These are phyloP conservation scores for Citrus medica DNA, from an alignment of 345 rosid genomes.

Conservation along the genomic window DNA sequence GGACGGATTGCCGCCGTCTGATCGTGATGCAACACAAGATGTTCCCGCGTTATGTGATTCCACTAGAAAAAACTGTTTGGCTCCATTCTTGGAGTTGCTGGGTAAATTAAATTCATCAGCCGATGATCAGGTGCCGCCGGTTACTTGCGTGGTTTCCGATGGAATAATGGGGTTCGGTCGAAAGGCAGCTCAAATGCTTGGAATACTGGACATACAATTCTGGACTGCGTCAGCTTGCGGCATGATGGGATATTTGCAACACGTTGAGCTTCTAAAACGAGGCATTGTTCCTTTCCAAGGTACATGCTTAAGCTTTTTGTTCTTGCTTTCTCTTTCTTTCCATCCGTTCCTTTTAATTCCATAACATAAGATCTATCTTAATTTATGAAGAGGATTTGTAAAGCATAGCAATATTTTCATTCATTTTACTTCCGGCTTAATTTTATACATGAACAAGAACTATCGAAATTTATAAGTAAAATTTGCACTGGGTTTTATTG, in stretches of 20 bases:
- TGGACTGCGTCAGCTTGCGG: neutral
- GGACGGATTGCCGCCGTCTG: slow-evolving; percentile 16
- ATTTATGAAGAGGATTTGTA: too few relatives aligned
- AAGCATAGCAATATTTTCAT: too few relatives aligned
- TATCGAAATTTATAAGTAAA: too few relatives aligned
- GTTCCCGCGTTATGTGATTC: too few relatives aligned
- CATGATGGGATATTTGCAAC: neutral
- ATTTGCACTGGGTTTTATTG: too few relatives aligned
- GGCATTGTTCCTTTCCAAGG: neutral
- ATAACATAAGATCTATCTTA: neutral
- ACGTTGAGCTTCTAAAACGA: neutral
- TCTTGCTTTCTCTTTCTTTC: neutral
- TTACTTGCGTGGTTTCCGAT: neutral
- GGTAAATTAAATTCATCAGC: slow-evolving; percentile 5
- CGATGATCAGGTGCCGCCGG: neutral
- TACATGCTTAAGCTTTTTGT: neutral
- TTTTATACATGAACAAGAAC: too few relatives aligned
- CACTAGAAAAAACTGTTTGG: neutral
- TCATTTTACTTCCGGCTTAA: too few relatives aligned
- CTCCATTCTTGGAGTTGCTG: slow-evolving; percentile 17
- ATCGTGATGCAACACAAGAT: neutral
- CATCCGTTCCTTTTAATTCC: neutral
- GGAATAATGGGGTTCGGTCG: neutral
- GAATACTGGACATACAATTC: neutral
- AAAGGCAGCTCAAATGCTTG: neutral